Conservation (phyloP, 495 filamentous ascomycete species). For the Podospora sp. region DNA sequence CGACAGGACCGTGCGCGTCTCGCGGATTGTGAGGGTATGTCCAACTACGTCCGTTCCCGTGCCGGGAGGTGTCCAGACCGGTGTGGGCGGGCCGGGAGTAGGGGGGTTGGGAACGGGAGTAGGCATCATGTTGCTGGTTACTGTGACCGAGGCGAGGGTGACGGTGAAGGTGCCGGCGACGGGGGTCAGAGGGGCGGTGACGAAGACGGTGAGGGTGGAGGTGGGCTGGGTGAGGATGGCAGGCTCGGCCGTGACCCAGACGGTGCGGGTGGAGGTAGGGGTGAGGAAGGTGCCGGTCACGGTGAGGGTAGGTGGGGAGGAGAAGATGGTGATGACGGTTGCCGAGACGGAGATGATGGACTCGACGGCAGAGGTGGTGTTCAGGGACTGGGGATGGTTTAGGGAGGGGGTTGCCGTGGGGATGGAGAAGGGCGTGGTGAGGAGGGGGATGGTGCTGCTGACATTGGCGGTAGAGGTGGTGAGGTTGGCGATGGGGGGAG, state of each 20-base stretch:
- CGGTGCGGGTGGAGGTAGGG: slow-evolving; percentile 9
- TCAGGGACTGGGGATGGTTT: not conserved
- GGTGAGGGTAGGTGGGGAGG: not conserved
- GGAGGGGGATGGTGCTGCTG: not conserved
- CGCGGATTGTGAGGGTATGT: slow-evolving; percentile 4
- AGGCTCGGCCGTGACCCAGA: not conserved
- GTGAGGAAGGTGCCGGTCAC: not conserved
- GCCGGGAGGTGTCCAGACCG: not conserved
- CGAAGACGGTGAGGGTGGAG: slow-evolving; percentile 7
- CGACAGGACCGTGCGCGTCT: slow-evolving; percentile 1
- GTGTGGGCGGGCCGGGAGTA: not conserved
- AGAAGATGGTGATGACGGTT: not conserved
- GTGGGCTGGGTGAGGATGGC: slow-evolving; percentile 3
- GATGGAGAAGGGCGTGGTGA: not conserved
- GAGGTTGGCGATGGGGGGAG: not conserved
- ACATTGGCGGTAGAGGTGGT: not conserved
- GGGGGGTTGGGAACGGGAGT: not conserved
- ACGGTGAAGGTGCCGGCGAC: not conserved
- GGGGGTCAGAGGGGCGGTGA: slow-evolving; percentile 4
- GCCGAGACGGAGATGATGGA: not conserved
- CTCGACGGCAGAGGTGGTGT: not conserved
- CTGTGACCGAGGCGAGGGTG: not conserved
- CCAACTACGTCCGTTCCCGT: not conserved
- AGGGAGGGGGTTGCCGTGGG: not conserved
- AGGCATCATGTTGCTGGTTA: slow-evolving; percentile 2